Evolutionary conservation across 2,329 filamentous ascomycete genomes (phyloP).

Genomic region (Alternaria solani): DNA sequence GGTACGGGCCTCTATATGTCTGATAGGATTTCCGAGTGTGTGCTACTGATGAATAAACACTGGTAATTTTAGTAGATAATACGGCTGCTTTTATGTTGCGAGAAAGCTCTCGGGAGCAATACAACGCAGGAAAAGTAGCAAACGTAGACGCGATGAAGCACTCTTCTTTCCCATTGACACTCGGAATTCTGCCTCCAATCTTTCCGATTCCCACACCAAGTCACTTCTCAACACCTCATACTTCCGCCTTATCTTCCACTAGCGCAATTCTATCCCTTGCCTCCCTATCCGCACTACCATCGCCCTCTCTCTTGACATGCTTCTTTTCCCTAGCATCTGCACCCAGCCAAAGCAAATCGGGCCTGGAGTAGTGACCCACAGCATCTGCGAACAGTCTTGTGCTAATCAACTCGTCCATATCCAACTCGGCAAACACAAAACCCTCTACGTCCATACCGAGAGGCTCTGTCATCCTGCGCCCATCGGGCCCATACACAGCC

Average conservation of each 20-base stretch:
- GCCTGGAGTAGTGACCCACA: conserved; percentile 60
- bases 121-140: no score
- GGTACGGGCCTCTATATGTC: conserved; percentile 11
- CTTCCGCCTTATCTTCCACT: not conserved
- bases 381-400: conserved; percentile 53
- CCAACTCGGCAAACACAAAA: not conserved
- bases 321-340: conserved; percentile 48
- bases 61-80: not conserved
- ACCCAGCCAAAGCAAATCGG: conserved; percentile 62
- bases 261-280: not conserved
- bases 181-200: not conserved
- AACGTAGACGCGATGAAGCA: not conserved
- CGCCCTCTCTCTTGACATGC: conserved; percentile 27
- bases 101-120: no score
- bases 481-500: conserved; percentile 63
- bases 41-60: not conserved
- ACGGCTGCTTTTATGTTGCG: not conserved
- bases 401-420: not conserved
- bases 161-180: not conserved
- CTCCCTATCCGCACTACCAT: not conserved
- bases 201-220: not conserved
- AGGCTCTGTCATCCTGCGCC: conserved; percentile 25
- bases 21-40: not conserved
- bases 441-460: not conserved
- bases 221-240: not conserved